A percentile compares a stretch with the other conserved stretches of the same genome.
Conservation (phyloP, 768 basidiomycete species). For the Boletus huronensis region DNA sequence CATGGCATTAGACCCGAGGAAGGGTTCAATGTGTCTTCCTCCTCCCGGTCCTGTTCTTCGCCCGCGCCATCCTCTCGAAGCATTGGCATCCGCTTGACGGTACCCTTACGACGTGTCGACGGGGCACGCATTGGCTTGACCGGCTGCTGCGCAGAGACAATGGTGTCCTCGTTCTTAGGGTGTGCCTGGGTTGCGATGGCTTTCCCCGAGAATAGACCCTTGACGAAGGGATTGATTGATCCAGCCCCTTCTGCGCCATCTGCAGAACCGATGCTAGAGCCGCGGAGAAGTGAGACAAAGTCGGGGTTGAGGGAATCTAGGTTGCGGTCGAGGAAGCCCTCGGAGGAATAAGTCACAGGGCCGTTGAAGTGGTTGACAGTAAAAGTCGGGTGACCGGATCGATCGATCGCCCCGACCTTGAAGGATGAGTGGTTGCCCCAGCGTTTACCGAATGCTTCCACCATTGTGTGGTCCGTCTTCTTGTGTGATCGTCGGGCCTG, state of each 20-base stretch:
- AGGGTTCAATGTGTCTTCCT: constrained; percentile 36
- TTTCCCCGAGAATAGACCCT: constrained; percentile 82
- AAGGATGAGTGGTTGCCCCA: constrained; percentile 94
- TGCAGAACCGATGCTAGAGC: constrained; percentile 34
- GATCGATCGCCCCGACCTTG: constrained; percentile 73
- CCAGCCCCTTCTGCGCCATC: constrained; percentile 67
- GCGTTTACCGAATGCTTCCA: constrained; percentile 89
- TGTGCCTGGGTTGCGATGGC: constrained; percentile 91
- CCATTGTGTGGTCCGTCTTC: constrained; percentile 92
- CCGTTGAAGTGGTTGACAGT: constrained; percentile 91
- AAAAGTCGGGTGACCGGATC: constrained; percentile 81
- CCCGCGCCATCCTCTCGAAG: constrained; percentile 32
- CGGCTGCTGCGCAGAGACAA: constrained; percentile 90
- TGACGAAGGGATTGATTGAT: constrained; percentile 87
- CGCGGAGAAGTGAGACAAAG: constrained; percentile 85
- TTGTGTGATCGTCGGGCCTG: constrained; percentile 82
- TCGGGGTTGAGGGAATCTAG: constrained; percentile 89
- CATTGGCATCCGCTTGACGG: constrained; percentile 49
- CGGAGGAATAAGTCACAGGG: constrained; percentile 86
- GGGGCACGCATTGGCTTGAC: constrained; percentile 94
- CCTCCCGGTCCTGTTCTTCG: constrained; percentile 50
- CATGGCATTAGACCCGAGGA: constrained; percentile 50
- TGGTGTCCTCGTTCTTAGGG: constrained; percentile 90
- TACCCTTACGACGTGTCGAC: constrained; percentile 79
- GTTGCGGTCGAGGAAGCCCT: constrained; percentile 86